Base-by-base conservation (phyloP, 2,329 filamentous ascomycete species). In the Fusarium secorum region DNA sequence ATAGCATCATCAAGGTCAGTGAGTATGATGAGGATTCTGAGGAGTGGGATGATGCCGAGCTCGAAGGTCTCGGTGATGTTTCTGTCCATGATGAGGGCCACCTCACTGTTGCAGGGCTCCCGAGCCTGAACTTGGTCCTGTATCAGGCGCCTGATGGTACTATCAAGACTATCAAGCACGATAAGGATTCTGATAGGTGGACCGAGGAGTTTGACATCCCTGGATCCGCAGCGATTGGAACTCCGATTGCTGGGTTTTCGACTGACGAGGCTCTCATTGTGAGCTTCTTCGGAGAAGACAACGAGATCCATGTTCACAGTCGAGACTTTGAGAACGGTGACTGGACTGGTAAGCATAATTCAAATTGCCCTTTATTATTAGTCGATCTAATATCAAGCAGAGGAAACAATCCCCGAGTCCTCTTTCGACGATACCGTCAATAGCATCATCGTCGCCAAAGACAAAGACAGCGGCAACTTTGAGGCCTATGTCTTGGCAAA, bases 281-380 rank as follows among this genome's bases (percentile, higher is more conserved):
- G 17, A 30, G 55, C 26, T 52, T 32, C 17, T 18, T 52, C 10
- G 44, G 24, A 1, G 20, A 51, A 1, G 55, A 58, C 1, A 8
- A 11, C 5, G 13, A 36, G 44, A 51, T 58, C 7, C 55, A 58
- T 18, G 44, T 8, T 3, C 55, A 58, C 14, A 11, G 10, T 6
- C 55, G 44, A 0, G 5, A 58, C 24, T 58, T 18, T 51, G 55
- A 32, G 18, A 10, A 2, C 9, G 33, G 44, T 0, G 7, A 58
- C 9, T 58, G 55, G 55, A 32, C 26, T 18, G 44, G 44, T 39
- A 32, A 52, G 44, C 2, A 15, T 15, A 8, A 6, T 4, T 38
- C 1, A 5, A 38, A 3, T 1, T 7, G 5, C 7, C 1, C 24
- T 1, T 14, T 0, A 20, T 2, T 8, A 0, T 3, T 9, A 11